Evolutionary conservation across 1,139 yeast species (phyloP).

Genomic region (Candida sp.): DNA sequence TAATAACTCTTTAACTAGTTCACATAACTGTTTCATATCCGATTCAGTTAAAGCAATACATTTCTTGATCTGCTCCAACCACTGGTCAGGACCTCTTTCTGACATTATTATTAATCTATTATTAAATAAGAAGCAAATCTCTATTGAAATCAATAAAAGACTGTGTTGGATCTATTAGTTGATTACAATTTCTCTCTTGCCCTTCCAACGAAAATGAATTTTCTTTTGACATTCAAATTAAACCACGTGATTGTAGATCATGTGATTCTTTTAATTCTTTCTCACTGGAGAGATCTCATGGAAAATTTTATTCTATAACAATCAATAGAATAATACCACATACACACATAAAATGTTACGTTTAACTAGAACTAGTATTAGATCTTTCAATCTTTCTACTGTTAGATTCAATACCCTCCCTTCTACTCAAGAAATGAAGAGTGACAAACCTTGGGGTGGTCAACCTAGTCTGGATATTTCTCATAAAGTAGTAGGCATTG

Average conservation of each 20-base stretch:
- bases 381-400: slow-evolving; percentile 4
- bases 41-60: slow-evolving; percentile 87
- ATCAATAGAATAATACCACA: too few relatives aligned
- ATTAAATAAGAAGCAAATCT: too few relatives aligned
- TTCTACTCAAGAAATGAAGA: slow-evolving; percentile 32
- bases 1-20: slow-evolving; percentile 80
- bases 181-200: too few relatives aligned
- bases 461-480: slow-evolving; percentile 9
- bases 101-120: slow-evolving; percentile 35
- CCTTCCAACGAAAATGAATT: too few relatives aligned
- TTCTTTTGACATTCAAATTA: too few relatives aligned
- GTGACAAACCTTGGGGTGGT: slow-evolving; percentile 24
- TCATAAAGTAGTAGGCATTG: slow-evolving; percentile 22
- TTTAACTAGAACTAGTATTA: background rate
- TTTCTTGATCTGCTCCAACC: slow-evolving; percentile 92
- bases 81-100: slow-evolving; percentile 90
- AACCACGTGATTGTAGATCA: too few relatives aligned
- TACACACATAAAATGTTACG: background rate
- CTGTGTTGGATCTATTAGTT: too few relatives aligned
- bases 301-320: too few relatives aligned
- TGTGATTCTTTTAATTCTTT: too few relatives aligned
- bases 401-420: slow-evolving; percentile 13
- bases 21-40: slow-evolving; percentile 96
- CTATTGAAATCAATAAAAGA: too few relatives aligned
- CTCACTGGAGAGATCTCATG: too few relatives aligned